Base-by-base conservation (phyloP, 2,329 filamentous ascomycete species). In the Macrophomina pseudophaseolina region DNA sequence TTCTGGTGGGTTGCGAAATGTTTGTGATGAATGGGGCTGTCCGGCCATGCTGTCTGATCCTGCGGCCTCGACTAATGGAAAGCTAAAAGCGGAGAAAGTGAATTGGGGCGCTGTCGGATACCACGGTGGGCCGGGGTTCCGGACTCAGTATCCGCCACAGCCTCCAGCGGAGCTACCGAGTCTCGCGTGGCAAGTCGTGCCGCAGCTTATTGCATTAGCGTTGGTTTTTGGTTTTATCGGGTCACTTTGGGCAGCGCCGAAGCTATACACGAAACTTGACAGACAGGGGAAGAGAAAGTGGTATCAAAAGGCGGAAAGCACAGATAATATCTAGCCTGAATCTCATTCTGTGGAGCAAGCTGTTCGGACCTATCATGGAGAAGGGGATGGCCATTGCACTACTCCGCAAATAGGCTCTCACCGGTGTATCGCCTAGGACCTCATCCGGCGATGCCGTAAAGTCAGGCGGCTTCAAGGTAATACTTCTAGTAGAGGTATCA, bases 21-120 rank as follows among this genome's bases (percentile, higher is more conserved):
- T 30, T 0, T 66, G 64, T 30, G 64, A 66, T 49, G 53, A 28
- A 11, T 48, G 48, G 52, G 40, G 38, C 5, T 66, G 64, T 30
- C 52, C 53, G 1, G 49, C 49, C 3, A 52, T 52, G 49, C 23
- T 35, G 0, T 1, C 49, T 12, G 49, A n/a, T 2, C 1, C 1
- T n/a, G 28, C 49, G 5, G 28, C 23, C 5, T 23, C 23, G 23
- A 23, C 3, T 23, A 23, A 23, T 23, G 30, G 49, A 11, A 52
- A 33, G 49, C 12, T 52, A 1, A n/a, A 6, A 4, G 4, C 49
- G 12, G 49, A 4, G 8, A 28, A 52, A 0, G 49, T 52, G 49
- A n/a, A 52, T 30, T 52, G 49, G 49, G 49, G 30, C 12, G 49
- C 28, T 8, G 23, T 52, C 8, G 49, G 49, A 12, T 33, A 52